These are phyloP conservation scores for Terfezia boudieri DNA, from an alignment of 495 filamentous ascomycete genomes.

Conservation along the genomic window DNA sequence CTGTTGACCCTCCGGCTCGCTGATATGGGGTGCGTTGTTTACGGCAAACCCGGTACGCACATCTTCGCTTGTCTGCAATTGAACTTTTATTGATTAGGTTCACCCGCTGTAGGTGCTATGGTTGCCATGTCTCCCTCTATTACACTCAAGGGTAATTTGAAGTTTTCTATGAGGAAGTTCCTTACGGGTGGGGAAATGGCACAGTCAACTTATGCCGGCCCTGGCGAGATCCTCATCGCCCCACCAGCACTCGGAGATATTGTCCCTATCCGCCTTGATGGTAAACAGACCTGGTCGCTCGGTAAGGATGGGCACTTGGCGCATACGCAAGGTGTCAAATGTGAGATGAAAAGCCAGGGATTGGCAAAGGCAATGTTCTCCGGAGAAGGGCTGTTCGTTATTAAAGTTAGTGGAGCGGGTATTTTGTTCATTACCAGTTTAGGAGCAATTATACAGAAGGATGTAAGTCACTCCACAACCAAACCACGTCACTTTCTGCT, in stretches of 20 bases:
- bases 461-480: constrained; percentile 34
- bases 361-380: constrained; percentile 84
- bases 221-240: constrained; percentile 70
- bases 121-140: constrained; percentile 84
- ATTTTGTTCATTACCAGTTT: constrained; percentile 78
- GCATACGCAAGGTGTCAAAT: constrained; percentile 50
- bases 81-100: background rate
- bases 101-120: constrained; percentile 41
- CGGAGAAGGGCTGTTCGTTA: constrained; percentile 80
- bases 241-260: constrained; percentile 70
- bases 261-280: constrained; percentile 48
- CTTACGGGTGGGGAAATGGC: constrained; percentile 61
- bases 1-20: constrained; percentile 76
- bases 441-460: constrained; percentile 86
- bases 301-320: constrained; percentile 63
- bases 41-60: constrained; percentile 49
- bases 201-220: constrained; percentile 65
- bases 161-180: constrained; percentile 69
- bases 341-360: constrained; percentile 68
- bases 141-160: constrained; percentile 54
- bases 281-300: constrained; percentile 53
- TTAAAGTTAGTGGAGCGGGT: constrained; percentile 59
- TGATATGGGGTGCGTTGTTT: constrained; percentile 54
- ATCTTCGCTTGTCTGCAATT: background rate
- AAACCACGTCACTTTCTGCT: background rate